Evolutionary conservation across 352 stramenopile genomes (phyloP), one percentile per base, ranked within the genome.

Genomic region (Phytophthora capsici): DNA sequence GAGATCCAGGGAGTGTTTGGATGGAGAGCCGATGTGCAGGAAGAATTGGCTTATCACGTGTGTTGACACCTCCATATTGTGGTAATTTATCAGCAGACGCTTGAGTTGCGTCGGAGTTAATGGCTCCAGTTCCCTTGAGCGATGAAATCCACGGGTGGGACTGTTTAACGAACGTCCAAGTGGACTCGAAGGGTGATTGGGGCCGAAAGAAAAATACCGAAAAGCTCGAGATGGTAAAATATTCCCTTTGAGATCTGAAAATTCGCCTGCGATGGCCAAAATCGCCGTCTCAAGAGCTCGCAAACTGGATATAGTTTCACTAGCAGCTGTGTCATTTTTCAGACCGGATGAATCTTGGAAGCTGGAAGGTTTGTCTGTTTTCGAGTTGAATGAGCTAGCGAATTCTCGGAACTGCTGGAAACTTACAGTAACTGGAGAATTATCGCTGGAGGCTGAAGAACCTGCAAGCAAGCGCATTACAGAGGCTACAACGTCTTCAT

Each of bases 11-110:
- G 83, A 85, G 32, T 82, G 48, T 37, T 78, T 75, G 6, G 75
- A 84, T 0, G 49, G 10, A 0, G 75, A 70, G 0, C 80, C 80
- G 13, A 87, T 75, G 20, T 84, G 69, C 16, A 77, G 37, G 49
- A 87, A 89, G 51, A 87, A 89, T 44, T 87, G 80, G 6, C 70
- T 62, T 47, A 87, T 49, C 1, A 87, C 63, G 12, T 86, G 68
- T 1, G 52, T 80, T 2, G 76, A 87, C 0, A 71, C 75, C 6
- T 80, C 48, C 3, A 89, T 20, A 9, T 52, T 51, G 53, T 83
- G 65, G 2, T 56, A 19, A 23, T 37, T 50, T 8, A 74, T 62
- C 8, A 89, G 60, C 0, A 71, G 52, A 10, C 74, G 55, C 40
- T 89, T 76, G 13, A 89, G 71, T 28, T 25, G 63, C 0, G 59